Base-by-base conservation (phyloP, 805 yeast genomes). In the Schwanniomyces vanrijiae region DNA sequence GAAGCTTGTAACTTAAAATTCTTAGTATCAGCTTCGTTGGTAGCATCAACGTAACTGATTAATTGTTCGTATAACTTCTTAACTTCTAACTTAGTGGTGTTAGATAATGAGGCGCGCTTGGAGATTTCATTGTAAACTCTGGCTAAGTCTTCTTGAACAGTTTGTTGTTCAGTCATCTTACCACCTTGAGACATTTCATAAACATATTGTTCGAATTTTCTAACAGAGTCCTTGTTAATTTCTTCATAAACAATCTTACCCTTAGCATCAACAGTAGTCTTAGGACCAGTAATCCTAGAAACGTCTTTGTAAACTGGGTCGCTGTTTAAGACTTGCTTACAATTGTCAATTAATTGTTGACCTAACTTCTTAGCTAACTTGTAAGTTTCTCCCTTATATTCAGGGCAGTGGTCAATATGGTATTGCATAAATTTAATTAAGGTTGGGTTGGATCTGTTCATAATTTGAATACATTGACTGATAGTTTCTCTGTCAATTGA, bases 231-330 rank as follows among this genome's bases (percentile, higher is more conserved):
- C 71, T 96, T 88, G 65, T 89, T 84, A 52, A 79, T 86, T 75
- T 94, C 99, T 50, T 82, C 77, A 71, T 90, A 94, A 49, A 76
- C 78, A 62, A 94, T 81, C 64, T 84, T 88, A 70, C 99, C 99
- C 75, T 86, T 89, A 54, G 83, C 79, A 61, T 88, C 96, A 57
- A 94, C 86, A 37, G 81, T 76, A 38, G 98, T 92, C 69, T 88
- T 84, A 59, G 99, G 99, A 56, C 96, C 97, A 45, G 96, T 88
- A 66, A 97, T 97, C 64, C 85, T 84, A 50, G 89, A 80, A 51
- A 94, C 95, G 66, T 94, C 98, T 73, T 92, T 94, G 82, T 84
- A 94, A 49, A 92, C 97, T 34, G 99, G 99, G 58, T 86, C 86
- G 52, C 77, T 77, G 49, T 81, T 83, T 51, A 78, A 59, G 37